A percentile compares a stretch with the other conserved stretches of the same genome.
Evolutionary conservation across 164 flowering plant species (phyloP).

Genomic region (Chimonanthus praecox): DNA sequence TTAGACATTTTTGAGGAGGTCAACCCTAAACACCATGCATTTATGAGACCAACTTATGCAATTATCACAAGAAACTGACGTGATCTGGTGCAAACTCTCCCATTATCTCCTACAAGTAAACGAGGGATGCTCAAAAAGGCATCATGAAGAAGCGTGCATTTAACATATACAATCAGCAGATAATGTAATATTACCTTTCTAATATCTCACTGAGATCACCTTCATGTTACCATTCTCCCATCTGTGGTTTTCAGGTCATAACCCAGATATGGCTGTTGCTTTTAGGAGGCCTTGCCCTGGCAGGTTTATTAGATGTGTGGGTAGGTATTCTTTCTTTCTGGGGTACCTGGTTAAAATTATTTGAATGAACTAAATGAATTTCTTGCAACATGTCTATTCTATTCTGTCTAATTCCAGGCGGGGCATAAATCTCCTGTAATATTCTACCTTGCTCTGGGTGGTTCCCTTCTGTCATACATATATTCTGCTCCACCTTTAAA

Average conservation of each 20-base stretch:
- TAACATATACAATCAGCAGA: neutral
- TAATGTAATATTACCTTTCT: neutral
- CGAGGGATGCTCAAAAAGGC: too few species aligned
- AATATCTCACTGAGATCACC: too few species aligned
- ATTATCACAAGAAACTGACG: too few species aligned
- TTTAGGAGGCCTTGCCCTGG: constrained; percentile 80
- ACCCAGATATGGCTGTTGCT: constrained; percentile 89
- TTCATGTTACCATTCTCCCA: neutral
- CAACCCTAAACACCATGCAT: too few species aligned
- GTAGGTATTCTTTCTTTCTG: constrained; percentile 35
- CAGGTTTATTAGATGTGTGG: constrained; percentile 80
- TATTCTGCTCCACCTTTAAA: constrained; percentile 97
- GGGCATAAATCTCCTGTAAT: constrained; percentile 74
- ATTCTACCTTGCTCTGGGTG: constrained; percentile 90
- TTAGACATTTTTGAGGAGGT: too few species aligned
- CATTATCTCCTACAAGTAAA: too few species aligned
- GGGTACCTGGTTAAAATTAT: neutral
- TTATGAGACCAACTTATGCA: too few species aligned
- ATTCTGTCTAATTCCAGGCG: constrained; percentile 46
- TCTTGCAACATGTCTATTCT: neutral
- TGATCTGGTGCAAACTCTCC: too few species aligned
- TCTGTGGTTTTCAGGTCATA: constrained; percentile 52
- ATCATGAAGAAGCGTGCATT: neutral
- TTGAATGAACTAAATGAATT: neutral
- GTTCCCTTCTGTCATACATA: constrained; percentile 80